phyloP scores from a whole-genome alignment of 495 filamentous ascomycete species.

The Trichocladium antarcticum region DNA sequence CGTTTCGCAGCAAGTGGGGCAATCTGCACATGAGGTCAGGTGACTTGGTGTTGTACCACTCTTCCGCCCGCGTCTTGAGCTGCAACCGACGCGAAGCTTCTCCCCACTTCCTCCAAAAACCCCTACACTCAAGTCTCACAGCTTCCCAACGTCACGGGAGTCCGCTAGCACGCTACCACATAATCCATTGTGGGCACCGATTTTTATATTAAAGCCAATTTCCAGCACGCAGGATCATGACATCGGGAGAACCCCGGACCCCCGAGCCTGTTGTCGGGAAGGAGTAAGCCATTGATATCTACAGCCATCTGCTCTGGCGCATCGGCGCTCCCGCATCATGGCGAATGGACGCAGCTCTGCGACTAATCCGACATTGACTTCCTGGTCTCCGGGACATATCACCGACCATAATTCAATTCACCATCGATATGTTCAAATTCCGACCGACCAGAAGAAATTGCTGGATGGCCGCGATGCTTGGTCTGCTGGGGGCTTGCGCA shows the following conservation, averaged over 20 bases:
- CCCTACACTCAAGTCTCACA: too few species aligned
- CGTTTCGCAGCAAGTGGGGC: background rate
- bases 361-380: background rate
- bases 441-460: slow-evolving; percentile 48
- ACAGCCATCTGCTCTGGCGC: too few species aligned
- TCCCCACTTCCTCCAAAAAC: background rate
- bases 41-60: slow-evolving; percentile 3
- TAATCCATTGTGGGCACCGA: too few species aligned
- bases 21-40: background rate
- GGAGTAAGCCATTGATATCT: too few species aligned
- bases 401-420: background rate
- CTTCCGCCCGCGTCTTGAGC: background rate
- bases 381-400: slow-evolving; percentile 5
- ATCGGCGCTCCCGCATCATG: background rate
- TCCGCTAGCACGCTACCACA: too few species aligned
- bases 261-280: too few species aligned
- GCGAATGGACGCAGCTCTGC: background rate
- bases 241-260: too few species aligned
- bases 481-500: slow-evolving; percentile 22
- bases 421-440: slow-evolving; percentile 31
- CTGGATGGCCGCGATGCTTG: slow-evolving; percentile 41
- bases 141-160: too few species aligned
- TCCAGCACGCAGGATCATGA: too few species aligned
- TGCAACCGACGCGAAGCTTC: too few species aligned
- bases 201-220: too few species aligned